phyloP scores from a whole-genome alignment of 345 rosid genomes.

The Rhodomyrtus tomentosa region DNA sequence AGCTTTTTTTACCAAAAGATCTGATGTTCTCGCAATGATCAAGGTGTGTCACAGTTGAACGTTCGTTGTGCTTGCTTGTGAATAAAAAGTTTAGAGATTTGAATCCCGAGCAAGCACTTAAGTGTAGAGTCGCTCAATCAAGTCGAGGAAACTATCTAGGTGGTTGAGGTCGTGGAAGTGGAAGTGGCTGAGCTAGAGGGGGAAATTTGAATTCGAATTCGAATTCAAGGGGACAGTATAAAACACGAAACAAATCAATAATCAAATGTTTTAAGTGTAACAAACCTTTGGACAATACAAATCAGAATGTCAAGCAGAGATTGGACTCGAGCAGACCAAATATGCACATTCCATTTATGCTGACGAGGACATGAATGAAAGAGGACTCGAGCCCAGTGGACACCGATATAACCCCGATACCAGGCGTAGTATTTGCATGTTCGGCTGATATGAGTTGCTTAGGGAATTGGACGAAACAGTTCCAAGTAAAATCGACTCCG shows the following conservation, averaged over 20 bases:
- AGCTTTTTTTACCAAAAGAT: neutral
- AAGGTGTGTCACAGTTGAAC: neutral
- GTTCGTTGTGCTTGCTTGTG: neutral
- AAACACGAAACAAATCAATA: neutral
- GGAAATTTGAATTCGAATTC: neutral
- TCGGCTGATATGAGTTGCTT: neutral
- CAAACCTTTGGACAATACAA: neutral
- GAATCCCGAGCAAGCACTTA: neutral
- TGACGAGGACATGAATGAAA: neutral
- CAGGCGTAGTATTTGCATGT: neutral
- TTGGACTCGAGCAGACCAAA: neutral
- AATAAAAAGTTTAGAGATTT: neutral
- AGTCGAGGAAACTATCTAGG: neutral
- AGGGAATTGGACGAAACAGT: neutral
- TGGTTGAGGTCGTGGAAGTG: neutral
- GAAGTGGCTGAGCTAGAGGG: neutral
- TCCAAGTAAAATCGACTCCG: neutral
- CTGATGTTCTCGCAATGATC: neutral
- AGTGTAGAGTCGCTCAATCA: neutral
- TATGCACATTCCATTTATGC: neutral
- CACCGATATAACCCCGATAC: neutral
- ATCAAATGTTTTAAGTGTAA: neutral
- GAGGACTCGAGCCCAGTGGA: neutral
- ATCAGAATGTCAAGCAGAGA: neutral
- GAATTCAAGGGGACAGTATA: neutral